Percentiles rank a stretch among this genome's conserved stretches.
Evolutionary conservation across 257 asterid species (phyloP).

Genomic region (Solanum gracilifrons): DNA sequence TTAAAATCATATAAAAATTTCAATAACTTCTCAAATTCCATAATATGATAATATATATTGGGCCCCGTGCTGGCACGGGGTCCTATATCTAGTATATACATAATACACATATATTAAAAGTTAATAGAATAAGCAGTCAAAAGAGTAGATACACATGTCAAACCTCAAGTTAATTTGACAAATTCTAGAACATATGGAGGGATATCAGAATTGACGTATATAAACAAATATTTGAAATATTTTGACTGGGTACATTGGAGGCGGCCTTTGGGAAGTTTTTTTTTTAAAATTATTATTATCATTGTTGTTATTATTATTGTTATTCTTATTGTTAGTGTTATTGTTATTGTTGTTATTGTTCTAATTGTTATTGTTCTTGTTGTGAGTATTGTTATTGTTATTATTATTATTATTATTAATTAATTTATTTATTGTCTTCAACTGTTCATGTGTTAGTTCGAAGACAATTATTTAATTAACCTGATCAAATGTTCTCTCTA

Average conservation of each 20-base stretch:
- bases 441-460: neutral
- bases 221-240: neutral
- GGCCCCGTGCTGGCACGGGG: no score
- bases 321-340: rapidly evolving
- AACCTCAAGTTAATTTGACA: neutral
- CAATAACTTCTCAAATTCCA: no score
- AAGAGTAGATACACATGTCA: neutral
- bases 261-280: neutral
- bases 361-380: no score
- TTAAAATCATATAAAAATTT: no score
- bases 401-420: no score
- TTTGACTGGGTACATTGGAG: neutral
- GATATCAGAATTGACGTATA: neutral
- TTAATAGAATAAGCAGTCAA: neutral
- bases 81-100: no score
- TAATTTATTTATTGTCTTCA: neutral
- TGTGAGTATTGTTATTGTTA: no score
- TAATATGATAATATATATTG: no score
- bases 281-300: no score
- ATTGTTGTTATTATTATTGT: rapidly evolving
- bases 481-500: neutral
- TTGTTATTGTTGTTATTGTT: no score
- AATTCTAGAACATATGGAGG: neutral
- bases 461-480: neutral
- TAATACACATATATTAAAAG: neutral